Base-by-base conservation (phyloP, 352 stramenopile species). In the Globisporangium perplexum region DNA sequence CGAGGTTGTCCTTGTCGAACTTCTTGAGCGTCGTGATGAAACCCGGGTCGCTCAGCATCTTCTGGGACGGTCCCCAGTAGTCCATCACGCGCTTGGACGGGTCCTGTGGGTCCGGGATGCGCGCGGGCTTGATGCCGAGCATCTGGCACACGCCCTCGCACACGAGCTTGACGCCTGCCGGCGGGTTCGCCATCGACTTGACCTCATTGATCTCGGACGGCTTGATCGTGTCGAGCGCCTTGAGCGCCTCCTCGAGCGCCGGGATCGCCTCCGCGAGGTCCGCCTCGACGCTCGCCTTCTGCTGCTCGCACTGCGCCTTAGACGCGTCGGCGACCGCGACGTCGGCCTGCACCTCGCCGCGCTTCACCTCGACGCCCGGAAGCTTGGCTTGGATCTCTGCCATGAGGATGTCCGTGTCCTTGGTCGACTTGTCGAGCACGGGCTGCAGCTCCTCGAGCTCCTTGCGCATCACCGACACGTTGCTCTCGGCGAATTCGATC, bases 101-200 rank as follows among this genome's bases (percentile, higher is more conserved):
- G 54, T 98, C 91, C 42, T 72, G 63, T 0, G 84, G 84, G 58
- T 98, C 94, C 7, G 91, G 92, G 60, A 98, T 97, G 18, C 90
- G 75, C 8, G 82, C 75, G 10, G 93, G 81, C 59, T 98, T 97
- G 57, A 97, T 96, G 14, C 86, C 87, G 15, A 98, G 74, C 90
- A 98, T 98, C 35, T 98, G 88, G 51, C 94, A 98, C 15, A 98
- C 88, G 30, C 87, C 93, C 68, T 96, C 88, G 43, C 90, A 98
- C 11, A 98, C 93, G 10, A 98, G 62, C 62, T 97, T 96, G 14
- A 98, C 92, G 31, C 87, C 91, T 2, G 86, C 72, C 0, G 93
- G 94, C 7, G 94, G 94, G 64, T 97, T 98, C 7, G 86, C 77
- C 71, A 98, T 93, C 7, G 77, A 79, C 56, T 98, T 97, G 42